Conservation (phyloP, 345 rosid genomes). For the Bruguiera sexangula region DNA sequence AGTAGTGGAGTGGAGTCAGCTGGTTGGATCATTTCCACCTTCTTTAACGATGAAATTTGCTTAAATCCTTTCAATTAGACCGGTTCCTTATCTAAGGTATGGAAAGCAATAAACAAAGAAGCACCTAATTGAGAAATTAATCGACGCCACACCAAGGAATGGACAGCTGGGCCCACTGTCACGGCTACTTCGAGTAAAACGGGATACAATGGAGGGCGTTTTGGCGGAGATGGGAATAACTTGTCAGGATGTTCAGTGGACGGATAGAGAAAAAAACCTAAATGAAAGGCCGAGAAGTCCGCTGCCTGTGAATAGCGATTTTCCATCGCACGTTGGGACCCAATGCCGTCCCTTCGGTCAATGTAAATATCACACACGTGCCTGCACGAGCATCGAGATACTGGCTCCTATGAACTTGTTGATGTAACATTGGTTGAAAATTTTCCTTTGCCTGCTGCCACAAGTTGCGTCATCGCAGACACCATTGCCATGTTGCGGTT, state of each 20-base stretch:
- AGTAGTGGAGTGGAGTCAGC: too few relatives aligned
- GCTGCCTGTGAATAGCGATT: neutral
- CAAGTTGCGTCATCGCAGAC: too few relatives aligned
- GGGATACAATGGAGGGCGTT: neutral
- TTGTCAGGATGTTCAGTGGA: neutral
- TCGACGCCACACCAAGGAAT: too few relatives aligned
- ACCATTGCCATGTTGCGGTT: too few relatives aligned
- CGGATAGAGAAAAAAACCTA: neutral
- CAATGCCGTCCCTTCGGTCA: conserved; percentile 4
- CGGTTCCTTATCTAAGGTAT: too few relatives aligned
- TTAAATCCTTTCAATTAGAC: too few relatives aligned
- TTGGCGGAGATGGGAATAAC: neutral
- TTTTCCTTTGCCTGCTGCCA: too few relatives aligned
- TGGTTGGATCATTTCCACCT: too few relatives aligned
- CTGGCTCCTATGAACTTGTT: neutral
- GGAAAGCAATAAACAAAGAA: neutral
- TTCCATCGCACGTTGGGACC: conserved; percentile 17
- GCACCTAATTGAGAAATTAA: too few relatives aligned
- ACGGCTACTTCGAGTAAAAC: neutral
- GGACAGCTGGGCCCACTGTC: too few relatives aligned
- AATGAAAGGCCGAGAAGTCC: neutral
- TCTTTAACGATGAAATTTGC: too few relatives aligned
- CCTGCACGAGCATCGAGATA: neutral
- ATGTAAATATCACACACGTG: neutral
- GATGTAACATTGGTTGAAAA: too few relatives aligned